phyloP scores from a whole-genome alignment of 208 protist species.

The Acanthamoeba healyi region DNA sequence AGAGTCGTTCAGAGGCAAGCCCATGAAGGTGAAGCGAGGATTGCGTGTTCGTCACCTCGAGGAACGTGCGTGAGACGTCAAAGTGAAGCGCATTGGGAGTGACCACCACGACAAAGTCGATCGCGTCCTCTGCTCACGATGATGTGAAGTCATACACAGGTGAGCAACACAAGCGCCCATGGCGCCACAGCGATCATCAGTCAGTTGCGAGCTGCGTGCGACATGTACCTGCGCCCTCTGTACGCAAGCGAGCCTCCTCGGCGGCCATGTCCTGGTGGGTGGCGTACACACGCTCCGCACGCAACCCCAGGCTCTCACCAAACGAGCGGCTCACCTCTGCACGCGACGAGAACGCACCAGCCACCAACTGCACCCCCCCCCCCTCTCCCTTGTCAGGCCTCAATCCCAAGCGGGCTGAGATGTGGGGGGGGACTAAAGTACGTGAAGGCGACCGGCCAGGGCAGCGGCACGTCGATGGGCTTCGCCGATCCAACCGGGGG shows the following conservation, averaged over 20 bases:
- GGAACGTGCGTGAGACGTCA: constrained; percentile 18
- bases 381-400: not conserved
- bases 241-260: not conserved
- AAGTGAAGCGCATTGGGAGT: constrained; percentile 1
- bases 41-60: not conserved
- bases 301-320: not conserved
- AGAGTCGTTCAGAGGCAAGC: no score
- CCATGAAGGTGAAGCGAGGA: no score
- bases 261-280: not conserved
- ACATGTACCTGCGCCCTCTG: not conserved
- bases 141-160: not conserved
- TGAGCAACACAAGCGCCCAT: no score
- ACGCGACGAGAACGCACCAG: constrained; percentile 9
- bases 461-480: not conserved
- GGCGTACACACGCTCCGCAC: not conserved
- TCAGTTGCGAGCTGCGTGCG: not conserved
- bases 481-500: not conserved
- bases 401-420: not conserved
- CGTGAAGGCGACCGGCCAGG: not conserved
- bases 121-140: not conserved
- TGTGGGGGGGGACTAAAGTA: no score
- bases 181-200: not conserved
- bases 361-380: not conserved
- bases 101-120: constrained; percentile 26
- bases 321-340: constrained; percentile 6